Percentiles rank a stretch among this genome's conserved stretches.
Evolutionary conservation across 495 filamentous ascomycete genomes (phyloP).

Genomic region (Parmelia sp.): DNA sequence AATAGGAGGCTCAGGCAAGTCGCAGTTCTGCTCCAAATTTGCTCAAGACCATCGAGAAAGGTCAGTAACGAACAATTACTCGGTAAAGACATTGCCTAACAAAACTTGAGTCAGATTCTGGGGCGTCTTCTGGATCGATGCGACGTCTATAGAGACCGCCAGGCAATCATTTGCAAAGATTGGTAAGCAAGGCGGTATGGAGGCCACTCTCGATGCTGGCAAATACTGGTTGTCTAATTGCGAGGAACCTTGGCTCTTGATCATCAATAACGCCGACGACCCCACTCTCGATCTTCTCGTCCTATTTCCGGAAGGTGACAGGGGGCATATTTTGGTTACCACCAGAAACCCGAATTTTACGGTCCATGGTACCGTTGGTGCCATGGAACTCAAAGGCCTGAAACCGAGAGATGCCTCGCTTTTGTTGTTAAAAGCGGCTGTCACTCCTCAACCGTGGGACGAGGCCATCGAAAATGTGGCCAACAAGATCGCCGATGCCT

Average conservation of each 20-base stretch:
- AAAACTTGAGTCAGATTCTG: slow-evolving; percentile 22
- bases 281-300: slow-evolving; percentile 23
- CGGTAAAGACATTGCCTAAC: neutral
- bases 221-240: slow-evolving; percentile 26
- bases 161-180: slow-evolving; percentile 23
- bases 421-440: slow-evolving; percentile 29
- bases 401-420: slow-evolving; percentile 26
- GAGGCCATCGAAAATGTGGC: slow-evolving; percentile 16
- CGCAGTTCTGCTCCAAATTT: slow-evolving; percentile 35
- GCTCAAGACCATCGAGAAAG: slow-evolving; percentile 30
- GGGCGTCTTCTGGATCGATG: slow-evolving; percentile 32
- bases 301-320: slow-evolving; percentile 31
- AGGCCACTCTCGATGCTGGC: slow-evolving; percentile 21
- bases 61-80: slow-evolving; percentile 14
- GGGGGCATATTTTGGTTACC: slow-evolving; percentile 34
- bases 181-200: slow-evolving; percentile 21
- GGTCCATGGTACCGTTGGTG: slow-evolving; percentile 26
- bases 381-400: slow-evolving; percentile 26
- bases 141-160: slow-evolving; percentile 20
- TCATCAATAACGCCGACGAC: slow-evolving; percentile 41
- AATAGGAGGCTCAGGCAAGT: slow-evolving; percentile 37
- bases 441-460: slow-evolving; percentile 23
- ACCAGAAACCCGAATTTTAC: slow-evolving; percentile 31
- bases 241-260: slow-evolving; percentile 31
- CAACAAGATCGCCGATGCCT: slow-evolving; percentile 25